Base-by-base conservation (phyloP, 108 stramenopile genomes). In the Fragilaria crotonensis region DNA sequence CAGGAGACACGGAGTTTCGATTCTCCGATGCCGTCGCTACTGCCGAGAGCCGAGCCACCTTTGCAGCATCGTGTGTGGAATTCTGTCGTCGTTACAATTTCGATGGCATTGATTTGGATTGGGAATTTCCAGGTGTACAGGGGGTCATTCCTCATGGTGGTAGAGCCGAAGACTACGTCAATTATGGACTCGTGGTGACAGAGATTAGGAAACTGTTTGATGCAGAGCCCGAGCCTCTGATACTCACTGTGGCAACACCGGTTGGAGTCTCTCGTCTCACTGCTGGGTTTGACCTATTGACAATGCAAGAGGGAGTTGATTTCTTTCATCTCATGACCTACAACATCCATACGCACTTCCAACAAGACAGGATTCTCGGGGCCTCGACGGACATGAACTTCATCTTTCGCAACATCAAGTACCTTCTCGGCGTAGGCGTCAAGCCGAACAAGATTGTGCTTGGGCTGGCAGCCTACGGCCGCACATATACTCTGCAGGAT, bases 311-410 rank as follows among this genome's bases (percentile, higher is more conserved):
- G 27, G 46, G 55, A 53, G 74, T 75, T 27, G 74, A 75, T 61
- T 75, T 69, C 70, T 75, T 75, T 70, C 71, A 75, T 41, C 55
- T 75, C 23, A 75, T 71, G 70, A 51, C 70, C 1, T 75, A 71
- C 62, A 70, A 75, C 57, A 71, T 68, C 54, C 70, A 75, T 45
- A 75, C 74, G 22, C 74, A 69, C 2, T 72, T 65, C 61, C 14
- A 7, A 41, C 36, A 41, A 14, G 61, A 67, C 0, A 71, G 71
- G 54, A 71, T 61, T 47, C 66, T 75, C 25, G 74, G 74, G 29
- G 54, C 74, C 9, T 66, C 71, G 45, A 66, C 74, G 20, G 74
- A 75, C 48, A 58, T 72, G 66, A 25, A 11, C 0, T 72, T 48
- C 30, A 67, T 72, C 25, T 28, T 30, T 18, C 28, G 26, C 4